phyloP scores from a whole-genome alignment of 1,284 basidiomycete species.

The Cutaneotrichosporon sp. region DNA sequence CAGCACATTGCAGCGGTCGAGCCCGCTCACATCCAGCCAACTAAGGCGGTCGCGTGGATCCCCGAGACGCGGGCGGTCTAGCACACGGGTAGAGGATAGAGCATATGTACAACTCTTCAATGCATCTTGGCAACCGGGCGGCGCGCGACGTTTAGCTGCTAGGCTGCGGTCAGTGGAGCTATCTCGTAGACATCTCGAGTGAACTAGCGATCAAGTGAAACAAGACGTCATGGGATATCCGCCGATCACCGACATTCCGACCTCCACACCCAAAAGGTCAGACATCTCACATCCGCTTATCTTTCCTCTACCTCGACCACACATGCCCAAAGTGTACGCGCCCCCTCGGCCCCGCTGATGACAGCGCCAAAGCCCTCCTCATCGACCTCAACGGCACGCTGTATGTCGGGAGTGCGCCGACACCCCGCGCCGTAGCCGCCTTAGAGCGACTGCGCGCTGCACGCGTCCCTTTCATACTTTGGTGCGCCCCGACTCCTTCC shows the following conservation, averaged over 20 bases:
- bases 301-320: background rate
- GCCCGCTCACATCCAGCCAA: background rate
- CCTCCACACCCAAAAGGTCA: background rate
- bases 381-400: conserved; percentile 71
- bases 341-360: background rate
- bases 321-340: background rate
- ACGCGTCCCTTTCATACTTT: conserved; percentile 63
- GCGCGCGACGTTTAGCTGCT: no score
- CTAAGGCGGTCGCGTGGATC: background rate
- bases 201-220: no score
- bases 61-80: background rate
- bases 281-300: no score
- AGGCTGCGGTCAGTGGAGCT: no score
- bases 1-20: background rate
- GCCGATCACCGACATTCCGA: background rate
- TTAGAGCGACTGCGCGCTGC: conserved; percentile 58
- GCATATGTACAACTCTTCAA: background rate
- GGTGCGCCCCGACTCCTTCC: conserved; percentile 58
- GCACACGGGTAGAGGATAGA: background rate
- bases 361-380: conserved; percentile 57
- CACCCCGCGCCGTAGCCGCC: conserved; percentile 59
- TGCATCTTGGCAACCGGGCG: no score
- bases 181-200: no score
- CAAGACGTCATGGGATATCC: background rate
- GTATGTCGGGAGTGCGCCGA: conserved; percentile 61